Base-by-base conservation (phyloP, 257 asterid species). In the Gardenia jasminoides region DNA sequence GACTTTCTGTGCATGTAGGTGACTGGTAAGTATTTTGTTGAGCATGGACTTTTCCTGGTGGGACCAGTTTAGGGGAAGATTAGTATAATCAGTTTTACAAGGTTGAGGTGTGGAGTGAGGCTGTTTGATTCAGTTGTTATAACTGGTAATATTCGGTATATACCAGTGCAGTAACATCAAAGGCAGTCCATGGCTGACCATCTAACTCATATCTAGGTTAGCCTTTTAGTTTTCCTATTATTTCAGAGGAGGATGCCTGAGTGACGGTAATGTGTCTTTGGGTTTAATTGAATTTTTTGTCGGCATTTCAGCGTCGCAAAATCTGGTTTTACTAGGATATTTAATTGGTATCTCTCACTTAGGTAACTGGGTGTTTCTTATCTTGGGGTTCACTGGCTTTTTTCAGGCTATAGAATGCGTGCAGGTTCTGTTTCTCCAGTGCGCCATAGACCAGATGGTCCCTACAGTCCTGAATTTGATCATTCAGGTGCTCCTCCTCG, bases 381-480 rank as follows among this genome's bases (percentile, higher is more conserved):
- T 86, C 77, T 84, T 87, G 88, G 92, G 86, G 84, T 86, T 90
- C 92, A 80, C 92, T 88, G 92, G 91, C 84, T 89, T 87, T 87
- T 92, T 91, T 88, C 98, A 93, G 98, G 97, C 82, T 88, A 88
- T 92, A 91, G 93, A 91, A 84, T 82, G 85, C 93, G 84, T 82
- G 86, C 92, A 86, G 96, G 90, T 89, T 94, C 97, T 84, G 85
- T 76, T 84, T 90, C 98, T 84, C 97, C 97, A 76, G 83, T 80
- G 79, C 93, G 88, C 66, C 92, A 84, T 90, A 88, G 96, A 89
- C 88, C 87, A 64, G 91, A 81, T 81, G 89, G 80, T 80, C 89
- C 88, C 75, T 86, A 88, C 82, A 90, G 94, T 89, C 92, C 90
- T 67, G 88, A 86, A 77, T 92, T 92, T 85, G 96, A 86, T 85